These are phyloP conservation scores for Penicillium cosmopolitanum DNA, from an alignment of 495 filamentous ascomycete species.

Conservation along the genomic window DNA sequence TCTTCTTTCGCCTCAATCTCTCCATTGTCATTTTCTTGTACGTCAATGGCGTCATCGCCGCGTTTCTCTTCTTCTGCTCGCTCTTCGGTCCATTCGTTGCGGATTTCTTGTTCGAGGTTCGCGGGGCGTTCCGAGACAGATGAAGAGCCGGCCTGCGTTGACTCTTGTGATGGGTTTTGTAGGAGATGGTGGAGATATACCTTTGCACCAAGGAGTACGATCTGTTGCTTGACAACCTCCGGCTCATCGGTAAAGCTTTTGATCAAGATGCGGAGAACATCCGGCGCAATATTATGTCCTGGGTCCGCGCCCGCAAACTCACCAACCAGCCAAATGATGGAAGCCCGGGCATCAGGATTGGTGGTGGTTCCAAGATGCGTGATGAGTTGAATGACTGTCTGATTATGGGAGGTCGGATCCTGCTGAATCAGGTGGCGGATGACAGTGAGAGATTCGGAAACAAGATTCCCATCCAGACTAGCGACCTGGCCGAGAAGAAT, in stretches of 20 bases:
- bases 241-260: slow-evolving; percentile 83
- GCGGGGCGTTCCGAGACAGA: slow-evolving; percentile 11
- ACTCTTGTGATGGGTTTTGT: slow-evolving; percentile 54
- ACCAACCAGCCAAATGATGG: slow-evolving; percentile 96
- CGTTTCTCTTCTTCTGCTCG: slow-evolving; percentile 38
- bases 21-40: slow-evolving; percentile 31
- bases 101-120: slow-evolving; percentile 25
- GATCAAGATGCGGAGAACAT: slow-evolving; percentile 87
- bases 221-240: slow-evolving; percentile 85
- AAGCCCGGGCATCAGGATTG: slow-evolving; percentile 83
- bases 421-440: slow-evolving; percentile 96
- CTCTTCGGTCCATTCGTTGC: slow-evolving; percentile 48
- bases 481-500: slow-evolving; percentile 84
- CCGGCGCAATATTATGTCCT: slow-evolving; percentile 85
- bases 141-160: slow-evolving; percentile 7
- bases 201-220: slow-evolving; percentile 89
- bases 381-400: slow-evolving; percentile 86
- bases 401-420: slow-evolving; percentile 72
- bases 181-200: slow-evolving; percentile 85
- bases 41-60: slow-evolving; percentile 20
- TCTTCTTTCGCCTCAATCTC: slow-evolving; percentile 42
- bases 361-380: slow-evolving; percentile 86
- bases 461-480: slow-evolving; percentile 80
- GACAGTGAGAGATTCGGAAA: slow-evolving; percentile 88
- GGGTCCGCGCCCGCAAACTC: slow-evolving; percentile 83